phyloP scores from a whole-genome alignment of 1,139 yeast species.

The Sugiyamaella pinicola region DNA sequence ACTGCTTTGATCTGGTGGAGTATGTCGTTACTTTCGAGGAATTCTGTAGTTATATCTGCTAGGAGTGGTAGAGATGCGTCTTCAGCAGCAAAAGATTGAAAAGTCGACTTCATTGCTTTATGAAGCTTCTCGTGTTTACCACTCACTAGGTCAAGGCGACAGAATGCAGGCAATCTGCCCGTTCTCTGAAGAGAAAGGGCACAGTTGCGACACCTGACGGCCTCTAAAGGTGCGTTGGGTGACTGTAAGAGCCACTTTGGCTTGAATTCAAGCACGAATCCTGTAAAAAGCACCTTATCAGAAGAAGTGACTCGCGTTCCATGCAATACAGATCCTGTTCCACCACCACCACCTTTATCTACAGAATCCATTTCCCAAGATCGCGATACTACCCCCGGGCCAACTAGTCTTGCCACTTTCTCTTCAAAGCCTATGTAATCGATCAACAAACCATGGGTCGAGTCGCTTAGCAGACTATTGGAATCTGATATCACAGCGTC shows the following conservation, averaged over 20 bases:
- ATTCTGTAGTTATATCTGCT: slow-evolving; percentile 18
- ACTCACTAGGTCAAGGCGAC: slow-evolving; percentile 43
- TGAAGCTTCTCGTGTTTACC: slow-evolving; percentile 19
- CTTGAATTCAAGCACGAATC: slow-evolving; percentile 44
- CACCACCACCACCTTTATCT: slow-evolving; percentile 7
- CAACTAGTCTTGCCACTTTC: neutral
- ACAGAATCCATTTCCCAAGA: slow-evolving; percentile 2
- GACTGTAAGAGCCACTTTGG: slow-evolving; percentile 50
- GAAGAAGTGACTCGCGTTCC: neutral
- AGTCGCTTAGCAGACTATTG: slow-evolving; percentile 13
- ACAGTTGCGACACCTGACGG: slow-evolving; percentile 48
- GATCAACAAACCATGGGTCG: slow-evolving; percentile 28
- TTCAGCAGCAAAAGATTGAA: neutral
- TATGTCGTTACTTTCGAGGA: slow-evolving; percentile 28
- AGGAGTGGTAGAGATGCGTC: slow-evolving; percentile 11
- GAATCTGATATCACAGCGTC: neutral
- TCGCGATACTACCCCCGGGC: neutral
- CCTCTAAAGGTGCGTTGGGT: slow-evolving; percentile 41
- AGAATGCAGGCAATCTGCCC: slow-evolving; percentile 36
- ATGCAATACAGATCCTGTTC: slow-evolving; percentile 7
- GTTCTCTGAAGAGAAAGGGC: slow-evolving; percentile 42
- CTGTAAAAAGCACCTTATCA: neutral
- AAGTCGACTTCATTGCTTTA: slow-evolving; percentile 23
- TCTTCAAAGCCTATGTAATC: slow-evolving; percentile 21
- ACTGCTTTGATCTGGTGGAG: slow-evolving; percentile 31